Base-by-base conservation (phyloP, 73 alveolate species). In the Durusdinium trenchii region DNA sequence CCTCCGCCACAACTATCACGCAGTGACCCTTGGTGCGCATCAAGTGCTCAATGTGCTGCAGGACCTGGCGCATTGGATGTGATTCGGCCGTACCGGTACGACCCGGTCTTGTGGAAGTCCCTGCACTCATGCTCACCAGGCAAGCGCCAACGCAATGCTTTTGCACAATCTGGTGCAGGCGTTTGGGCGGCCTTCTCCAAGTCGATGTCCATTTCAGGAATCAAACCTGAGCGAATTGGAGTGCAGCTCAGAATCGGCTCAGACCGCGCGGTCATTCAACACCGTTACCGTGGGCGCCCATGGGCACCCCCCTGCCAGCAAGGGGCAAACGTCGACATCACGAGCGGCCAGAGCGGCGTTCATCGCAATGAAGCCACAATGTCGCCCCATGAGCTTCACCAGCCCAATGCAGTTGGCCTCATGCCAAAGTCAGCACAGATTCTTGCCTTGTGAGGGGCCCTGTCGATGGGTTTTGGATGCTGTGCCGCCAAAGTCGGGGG, bases 381-480 rank as follows among this genome's bases (percentile, higher is more conserved):
- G 99, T n/a, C 99, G 99, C 23, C 99, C 99, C 99, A 99, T 99
- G 57, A 99, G 97, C 85, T 94, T 99, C 54, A 99, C 99, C 89
- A 99, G 94, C 16, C 99, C 99, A n/a, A 99, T 99, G 92, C 99
- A 99, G 99, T 99, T 99, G 86, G 99, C 96, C 99, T 99, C 93
- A 95, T 99, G 73, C 45, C 45, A 46, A 16, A 10, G 14, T 45
- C 14, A 35, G 45, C 95, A 32, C 69, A 26, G 81, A 3, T 67
- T 38, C 46, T n/a, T n/a, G n/a, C n/a, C n/a, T n/a, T n/a, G n/a
- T n/a, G n/a, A n/a, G n/a, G n/a, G n/a, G n/a, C n/a, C n/a, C n/a
- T n/a, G n/a, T n/a, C n/a, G n/a, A n/a, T n/a, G n/a, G n/a, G n/a
- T n/a, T n/a, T n/a, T n/a, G n/a, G n/a, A n/a, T n/a, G n/a, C n/a